phyloP scores from a whole-genome alignment of 2,329 filamentous ascomycete species.

The Xylaria sp. region DNA sequence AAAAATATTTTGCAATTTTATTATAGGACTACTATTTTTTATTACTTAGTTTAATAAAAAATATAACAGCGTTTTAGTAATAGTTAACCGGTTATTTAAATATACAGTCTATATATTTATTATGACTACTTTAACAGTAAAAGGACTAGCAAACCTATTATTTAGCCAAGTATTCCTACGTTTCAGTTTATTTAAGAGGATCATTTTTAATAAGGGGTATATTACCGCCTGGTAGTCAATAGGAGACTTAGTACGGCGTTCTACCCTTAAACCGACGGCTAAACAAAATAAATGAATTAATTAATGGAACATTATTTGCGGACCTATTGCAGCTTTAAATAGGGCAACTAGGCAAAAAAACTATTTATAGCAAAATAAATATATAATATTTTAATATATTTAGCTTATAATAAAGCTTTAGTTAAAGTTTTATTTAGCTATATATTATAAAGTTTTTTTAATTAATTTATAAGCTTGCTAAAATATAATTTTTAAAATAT shows the following conservation, averaged over 20 bases:
- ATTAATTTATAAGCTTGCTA: not conserved
- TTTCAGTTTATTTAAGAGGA: not conserved
- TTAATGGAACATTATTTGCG: not conserved
- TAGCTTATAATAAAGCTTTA: too few species aligned
- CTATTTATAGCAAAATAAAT: not conserved
- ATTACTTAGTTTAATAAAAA: not conserved
- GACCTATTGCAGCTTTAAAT: not conserved
- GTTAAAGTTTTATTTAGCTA: not conserved
- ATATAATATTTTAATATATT: not conserved
- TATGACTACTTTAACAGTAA: not conserved
- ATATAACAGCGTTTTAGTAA: not conserved
- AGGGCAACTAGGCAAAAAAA: not conserved
- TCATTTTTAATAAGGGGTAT: not conserved
- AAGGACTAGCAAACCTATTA: not conserved
- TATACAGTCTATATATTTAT: not conserved
- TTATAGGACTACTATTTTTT: not conserved
- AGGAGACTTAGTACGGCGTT: not conserved
- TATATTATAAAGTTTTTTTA: not conserved
- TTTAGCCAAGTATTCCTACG: not conserved
- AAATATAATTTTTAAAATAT: not conserved
- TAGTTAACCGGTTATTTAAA: not conserved
- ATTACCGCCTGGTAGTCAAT: not conserved
- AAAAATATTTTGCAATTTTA: not conserved
- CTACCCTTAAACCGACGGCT: not conserved
- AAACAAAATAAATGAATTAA: not conserved